Conservation (phyloP, 768 basidiomycete species). For the Rubroboletus pulcherrimus region DNA sequence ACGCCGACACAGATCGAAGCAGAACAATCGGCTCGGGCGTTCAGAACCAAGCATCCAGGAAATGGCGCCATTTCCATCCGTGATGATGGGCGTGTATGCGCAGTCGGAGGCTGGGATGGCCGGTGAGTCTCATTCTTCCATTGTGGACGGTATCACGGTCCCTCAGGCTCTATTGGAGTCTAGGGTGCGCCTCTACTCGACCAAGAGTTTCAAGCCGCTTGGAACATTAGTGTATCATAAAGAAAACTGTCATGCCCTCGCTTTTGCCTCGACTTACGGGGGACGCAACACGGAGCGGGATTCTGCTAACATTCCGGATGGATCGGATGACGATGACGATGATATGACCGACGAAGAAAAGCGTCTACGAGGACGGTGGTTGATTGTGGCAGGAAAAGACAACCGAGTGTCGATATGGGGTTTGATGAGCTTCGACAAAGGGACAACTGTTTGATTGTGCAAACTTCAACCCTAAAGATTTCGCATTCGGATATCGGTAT, state of each 20-base stretch:
- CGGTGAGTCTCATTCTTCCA: slow-evolving; percentile 48
- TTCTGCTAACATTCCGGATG: not conserved
- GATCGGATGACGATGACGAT: slow-evolving; percentile 37
- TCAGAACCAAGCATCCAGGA: slow-evolving; percentile 73
- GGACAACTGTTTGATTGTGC: not conserved
- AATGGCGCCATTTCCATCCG: slow-evolving; percentile 75
- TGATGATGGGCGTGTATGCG: slow-evolving; percentile 74
- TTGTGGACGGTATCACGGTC: not conserved
- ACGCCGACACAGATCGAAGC: slow-evolving; percentile 11
- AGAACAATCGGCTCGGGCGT: slow-evolving; percentile 30
- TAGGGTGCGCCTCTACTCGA: slow-evolving; percentile 81
- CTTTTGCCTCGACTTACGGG: slow-evolving; percentile 50
- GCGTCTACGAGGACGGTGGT: slow-evolving; percentile 52
- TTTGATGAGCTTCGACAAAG: slow-evolving; percentile 40
- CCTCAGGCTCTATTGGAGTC: not conserved
- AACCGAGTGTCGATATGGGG: slow-evolving; percentile 70
- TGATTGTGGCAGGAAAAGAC: slow-evolving; percentile 65
- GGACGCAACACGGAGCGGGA: slow-evolving; percentile 8
- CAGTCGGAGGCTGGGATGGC: slow-evolving; percentile 93
- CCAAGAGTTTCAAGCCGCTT: slow-evolving; percentile 74
- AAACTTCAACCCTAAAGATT: not conserved
- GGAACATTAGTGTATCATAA: slow-evolving; percentile 86
- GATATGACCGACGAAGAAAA: slow-evolving; percentile 46
- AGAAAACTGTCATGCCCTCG: slow-evolving; percentile 65
- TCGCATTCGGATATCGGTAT: slow-evolving; percentile 3